phyloP scores from a whole-genome alignment of 768 basidiomycete genomes.

The Tricholoma hemisulphureum region DNA sequence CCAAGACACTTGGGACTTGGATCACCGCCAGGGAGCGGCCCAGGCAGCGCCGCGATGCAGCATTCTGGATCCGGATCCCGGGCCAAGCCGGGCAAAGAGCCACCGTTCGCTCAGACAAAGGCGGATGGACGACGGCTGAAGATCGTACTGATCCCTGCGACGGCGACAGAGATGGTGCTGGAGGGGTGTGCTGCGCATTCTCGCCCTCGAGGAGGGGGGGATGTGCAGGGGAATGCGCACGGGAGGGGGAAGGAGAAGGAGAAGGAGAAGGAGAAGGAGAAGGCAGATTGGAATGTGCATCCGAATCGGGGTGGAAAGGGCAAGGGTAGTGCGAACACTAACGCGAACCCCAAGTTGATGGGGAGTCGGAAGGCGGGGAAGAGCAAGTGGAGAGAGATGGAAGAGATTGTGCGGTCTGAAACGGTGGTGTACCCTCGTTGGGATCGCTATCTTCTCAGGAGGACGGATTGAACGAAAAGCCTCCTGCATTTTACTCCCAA shows the following conservation, averaged over 20 bases:
- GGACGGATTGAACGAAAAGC: conserved; percentile 31
- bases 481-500: too few relatives aligned
- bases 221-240: conserved; percentile 13
- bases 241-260: conserved; percentile 14
- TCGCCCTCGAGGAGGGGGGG: conserved; percentile 4
- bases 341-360: neutral
- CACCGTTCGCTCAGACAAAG: conserved; percentile 51
- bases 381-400: conserved; percentile 25
- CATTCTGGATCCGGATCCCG: conserved; percentile 13
- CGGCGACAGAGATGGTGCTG: conserved; percentile 27
- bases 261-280: conserved; percentile 27
- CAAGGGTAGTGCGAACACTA: conserved; percentile 25
- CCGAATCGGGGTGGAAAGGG: neutral
- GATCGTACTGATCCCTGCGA: conserved; percentile 45
- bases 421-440: conserved; percentile 58
- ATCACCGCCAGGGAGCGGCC: conserved; percentile 32
- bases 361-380: conserved; percentile 27
- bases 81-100: conserved; percentile 30
- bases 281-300: conserved; percentile 10
- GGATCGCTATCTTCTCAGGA: conserved; percentile 61
- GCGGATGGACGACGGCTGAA: conserved; percentile 56
- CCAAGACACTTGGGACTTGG: conserved; percentile 4
- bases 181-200: conserved; percentile 7
- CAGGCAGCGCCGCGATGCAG: conserved; percentile 34
- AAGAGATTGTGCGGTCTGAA: conserved; percentile 40